These are phyloP conservation scores for Penicillium canescens DNA, from an alignment of 495 filamentous ascomycete genomes.

Conservation along the genomic window DNA sequence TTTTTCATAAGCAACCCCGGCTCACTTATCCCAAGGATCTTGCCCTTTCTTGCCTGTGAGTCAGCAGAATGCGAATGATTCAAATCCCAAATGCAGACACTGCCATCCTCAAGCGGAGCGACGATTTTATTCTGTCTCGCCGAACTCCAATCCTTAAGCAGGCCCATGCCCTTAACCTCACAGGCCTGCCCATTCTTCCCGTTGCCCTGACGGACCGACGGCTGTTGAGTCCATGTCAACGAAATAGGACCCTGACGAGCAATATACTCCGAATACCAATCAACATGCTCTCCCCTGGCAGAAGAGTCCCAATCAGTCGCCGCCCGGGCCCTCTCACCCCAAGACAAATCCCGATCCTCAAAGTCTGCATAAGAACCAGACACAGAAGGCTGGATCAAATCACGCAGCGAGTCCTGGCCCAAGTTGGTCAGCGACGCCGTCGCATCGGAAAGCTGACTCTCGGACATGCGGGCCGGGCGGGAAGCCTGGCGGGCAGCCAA, in stretches of 20 bases:
- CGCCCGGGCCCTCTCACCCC: constrained; percentile 48
- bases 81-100: constrained; percentile 85
- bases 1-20: constrained; percentile 61
- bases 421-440: constrained; percentile 34
- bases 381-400: constrained; percentile 37
- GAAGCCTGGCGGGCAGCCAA: constrained; percentile 44
- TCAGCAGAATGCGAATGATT: constrained; percentile 52
- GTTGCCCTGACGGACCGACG: constrained; percentile 33
- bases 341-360: constrained; percentile 22
- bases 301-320: constrained; percentile 82
- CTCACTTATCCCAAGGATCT: constrained; percentile 62
- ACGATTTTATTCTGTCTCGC: constrained; percentile 59
- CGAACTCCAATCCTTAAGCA: constrained; percentile 54
- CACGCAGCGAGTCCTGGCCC: constrained; percentile 35
- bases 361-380: constrained; percentile 5
- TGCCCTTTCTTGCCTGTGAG: constrained; percentile 53
- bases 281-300: constrained; percentile 58
- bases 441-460: constrained; percentile 28
- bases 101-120: constrained; percentile 82
- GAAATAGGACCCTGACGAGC: constrained; percentile 74
- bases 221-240: constrained; percentile 73
- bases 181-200: constrained; percentile 46
- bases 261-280: constrained; percentile 89
- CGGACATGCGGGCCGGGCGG: constrained; percentile 27
- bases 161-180: constrained; percentile 61